phyloP scores from a whole-genome alignment of 371 early-diverging fungal species.

The Mucor sp. region DNA sequence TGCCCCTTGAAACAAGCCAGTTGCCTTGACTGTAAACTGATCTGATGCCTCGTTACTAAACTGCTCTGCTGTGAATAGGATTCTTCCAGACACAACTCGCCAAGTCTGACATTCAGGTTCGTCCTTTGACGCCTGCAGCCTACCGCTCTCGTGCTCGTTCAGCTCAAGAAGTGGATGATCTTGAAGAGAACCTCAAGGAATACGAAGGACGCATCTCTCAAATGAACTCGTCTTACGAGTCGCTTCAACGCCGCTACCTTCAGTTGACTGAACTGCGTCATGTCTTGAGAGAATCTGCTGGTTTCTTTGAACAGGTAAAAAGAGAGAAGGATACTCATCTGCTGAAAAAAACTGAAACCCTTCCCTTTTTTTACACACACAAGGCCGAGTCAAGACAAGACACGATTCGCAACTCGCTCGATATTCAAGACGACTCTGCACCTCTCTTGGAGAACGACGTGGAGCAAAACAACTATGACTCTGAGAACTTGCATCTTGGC shows the following conservation, averaged over 20 bases:
- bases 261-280: constrained; percentile 90
- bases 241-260: constrained; percentile 76
- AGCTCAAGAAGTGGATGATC: constrained; percentile 91
- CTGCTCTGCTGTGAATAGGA: constrained; percentile 37
- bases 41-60: background rate
- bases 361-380: background rate
- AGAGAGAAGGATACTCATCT: background rate
- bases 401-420: constrained; percentile 51
- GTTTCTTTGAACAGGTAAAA: constrained; percentile 74
- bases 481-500: constrained; percentile 48
- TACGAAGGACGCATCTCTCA: constrained; percentile 80
- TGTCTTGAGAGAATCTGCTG: constrained; percentile 82
- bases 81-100: constrained; percentile 84
- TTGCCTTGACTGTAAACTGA: background rate
- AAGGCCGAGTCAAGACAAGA: constrained; percentile 56
- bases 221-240: constrained; percentile 86
- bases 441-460: constrained; percentile 61
- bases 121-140: constrained; percentile 50
- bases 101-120: constrained; percentile 71
- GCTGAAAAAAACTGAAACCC: background rate
- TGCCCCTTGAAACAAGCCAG: background rate
- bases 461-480: constrained; percentile 42
- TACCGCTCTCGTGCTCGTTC: constrained; percentile 69
- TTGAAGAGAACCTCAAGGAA: constrained; percentile 80
- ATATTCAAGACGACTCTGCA: constrained; percentile 55